Percentiles rank a stretch among this genome's conserved stretches.
Conservation (phyloP, 176 grass and related monocot species). For the Triticum urartu region DNA sequence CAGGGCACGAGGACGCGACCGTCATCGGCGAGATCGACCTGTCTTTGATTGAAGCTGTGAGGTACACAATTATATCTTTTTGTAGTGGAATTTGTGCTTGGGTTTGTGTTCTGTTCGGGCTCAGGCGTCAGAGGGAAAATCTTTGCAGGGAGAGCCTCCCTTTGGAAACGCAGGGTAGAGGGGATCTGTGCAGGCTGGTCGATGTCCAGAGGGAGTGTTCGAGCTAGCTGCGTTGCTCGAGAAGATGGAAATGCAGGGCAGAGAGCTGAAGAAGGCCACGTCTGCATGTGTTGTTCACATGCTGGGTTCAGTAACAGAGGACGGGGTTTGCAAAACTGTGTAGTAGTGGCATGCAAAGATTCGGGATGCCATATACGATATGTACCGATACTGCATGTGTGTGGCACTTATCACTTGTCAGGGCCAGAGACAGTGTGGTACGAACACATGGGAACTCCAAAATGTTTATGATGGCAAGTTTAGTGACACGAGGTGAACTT, state of each 20-base stretch:
- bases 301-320: background rate
- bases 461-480: too few species aligned
- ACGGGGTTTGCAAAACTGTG: background rate
- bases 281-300: too few species aligned
- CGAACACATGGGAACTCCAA: too few species aligned
- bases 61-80: background rate
- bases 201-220: conserved; percentile 23
- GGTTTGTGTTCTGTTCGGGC: background rate
- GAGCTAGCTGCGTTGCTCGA: background rate
- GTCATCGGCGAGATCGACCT: conserved; percentile 44
- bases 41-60: conserved; percentile 31
- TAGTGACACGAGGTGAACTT: too few species aligned
- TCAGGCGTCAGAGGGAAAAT: background rate
- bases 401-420: too few species aligned
- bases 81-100: background rate
- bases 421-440: too few species aligned
- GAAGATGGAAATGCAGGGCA: background rate
- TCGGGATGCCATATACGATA: background rate
- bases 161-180: conserved; percentile 46
- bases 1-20: conserved; percentile 50
- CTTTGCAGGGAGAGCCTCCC: conserved; percentile 59
- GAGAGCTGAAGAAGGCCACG: background rate
- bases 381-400: too few species aligned
- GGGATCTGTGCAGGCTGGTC: conserved; percentile 51
- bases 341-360: background rate